Base-by-base conservation (phyloP, 345 rosid species). In the Heritiera littoralis region DNA sequence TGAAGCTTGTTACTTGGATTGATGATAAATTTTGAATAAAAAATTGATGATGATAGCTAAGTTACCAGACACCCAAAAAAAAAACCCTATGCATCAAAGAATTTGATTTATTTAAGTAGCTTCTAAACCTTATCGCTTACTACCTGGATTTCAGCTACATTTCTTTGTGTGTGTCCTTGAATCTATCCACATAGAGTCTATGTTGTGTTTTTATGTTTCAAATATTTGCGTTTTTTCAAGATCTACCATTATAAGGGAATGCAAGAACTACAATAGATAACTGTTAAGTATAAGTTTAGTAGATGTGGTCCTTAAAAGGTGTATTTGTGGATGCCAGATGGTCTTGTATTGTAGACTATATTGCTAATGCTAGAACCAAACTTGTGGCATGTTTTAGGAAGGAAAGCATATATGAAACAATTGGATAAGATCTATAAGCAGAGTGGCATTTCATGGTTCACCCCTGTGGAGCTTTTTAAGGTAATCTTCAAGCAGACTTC, bases 381-480 rank as follows among this genome's bases (percentile, higher is more conserved):
- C 10, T 52, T 45, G 75, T 77, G 72, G 30, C 72, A 9, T 82
- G 76, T 55, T 73, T 55, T 38, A 92, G 99, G 99, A 63, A 91
- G 98, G 85, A 91, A 88, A 80, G 94, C 94, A 48, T 96, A 96
- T 71, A 86, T 92, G 87, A 88, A 90, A 40, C 81, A 92, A 76
- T 79, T 94, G 92, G 95, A 94, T 79, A 90, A 94, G 79, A 87
- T 96, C 76, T 96, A 96, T 83, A 90, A 86, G 86, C 92, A 89
- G 81, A 94, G 92, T 94, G 98, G 92, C 77, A 87, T 90, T 40
- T 85, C 99, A 76, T 96, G 99, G 99, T 96, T 94, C 87, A 96
- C 99, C 69, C 99, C 99, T 11, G 97, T 94, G 46, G 99, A 96
- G 90, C 97, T 96, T 66, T 96, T 94, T 81, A 96, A 94, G 99